Percentiles rank a stretch among this genome's conserved stretches.
Evolutionary conservation across 1,139 yeast species (phyloP).

Genomic region (Yamadazyma oceani): DNA sequence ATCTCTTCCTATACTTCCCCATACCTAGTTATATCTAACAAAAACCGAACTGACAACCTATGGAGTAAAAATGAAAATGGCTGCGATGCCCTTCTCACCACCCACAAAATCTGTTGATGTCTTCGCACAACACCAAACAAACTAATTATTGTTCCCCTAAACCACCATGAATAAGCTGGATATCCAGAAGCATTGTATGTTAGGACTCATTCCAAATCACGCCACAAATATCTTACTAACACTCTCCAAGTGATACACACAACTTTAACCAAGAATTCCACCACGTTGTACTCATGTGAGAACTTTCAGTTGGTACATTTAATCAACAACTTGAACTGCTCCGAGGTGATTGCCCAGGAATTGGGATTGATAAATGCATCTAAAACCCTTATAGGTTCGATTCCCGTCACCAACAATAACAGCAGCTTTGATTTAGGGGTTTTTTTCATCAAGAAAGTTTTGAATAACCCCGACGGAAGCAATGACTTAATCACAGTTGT

Average conservation of each 20-base stretch:
- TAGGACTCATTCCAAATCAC: neutral
- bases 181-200: conserved; percentile 36
- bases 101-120: neutral
- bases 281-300: conserved; percentile 57
- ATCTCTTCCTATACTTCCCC: conserved; percentile 82
- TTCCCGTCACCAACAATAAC: conserved; percentile 32
- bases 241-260: conserved; percentile 36
- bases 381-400: conserved; percentile 45
- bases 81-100: conserved; percentile 9
- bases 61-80: neutral
- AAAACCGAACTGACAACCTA: too few relatives aligned
- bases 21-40: too few relatives aligned
- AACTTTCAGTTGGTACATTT: conserved; percentile 41
- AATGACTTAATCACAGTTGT: conserved; percentile 53
- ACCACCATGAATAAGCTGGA: conserved; percentile 24
- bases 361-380: conserved; percentile 53
- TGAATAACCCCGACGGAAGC: conserved; percentile 43
- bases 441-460: conserved; percentile 50
- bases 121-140: neutral
- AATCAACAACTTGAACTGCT: conserved; percentile 46
- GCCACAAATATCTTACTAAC: conserved; percentile 14
- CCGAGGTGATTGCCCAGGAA: conserved; percentile 56
- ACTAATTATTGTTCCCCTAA: too few relatives aligned
- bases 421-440: conserved; percentile 36
- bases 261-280: conserved; percentile 52